phyloP scores from a whole-genome alignment of 2,329 filamentous ascomycete genomes.

The Claviceps arundinis region DNA sequence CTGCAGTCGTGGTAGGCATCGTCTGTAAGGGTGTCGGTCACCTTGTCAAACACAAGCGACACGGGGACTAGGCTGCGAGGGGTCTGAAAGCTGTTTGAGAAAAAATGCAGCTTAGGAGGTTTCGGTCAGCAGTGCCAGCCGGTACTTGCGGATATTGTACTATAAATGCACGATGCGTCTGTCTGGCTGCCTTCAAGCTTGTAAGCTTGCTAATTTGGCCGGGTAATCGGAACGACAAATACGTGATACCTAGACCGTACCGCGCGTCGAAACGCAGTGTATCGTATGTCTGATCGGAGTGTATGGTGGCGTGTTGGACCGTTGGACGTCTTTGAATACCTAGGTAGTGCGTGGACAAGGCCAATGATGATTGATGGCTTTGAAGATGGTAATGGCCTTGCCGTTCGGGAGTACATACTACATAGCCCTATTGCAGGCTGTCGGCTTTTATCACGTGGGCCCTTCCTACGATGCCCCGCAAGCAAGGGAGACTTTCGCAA shows the following conservation, averaged over 20 bases:
- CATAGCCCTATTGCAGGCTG: background rate
- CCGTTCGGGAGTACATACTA: background rate
- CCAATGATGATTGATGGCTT: background rate
- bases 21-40: conserved; percentile 17
- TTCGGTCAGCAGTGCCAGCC: background rate
- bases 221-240: background rate
- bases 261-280: background rate
- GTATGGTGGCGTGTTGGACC: background rate
- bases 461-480: too few species aligned
- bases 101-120: background rate
- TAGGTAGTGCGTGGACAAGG: background rate
- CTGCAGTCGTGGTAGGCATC: conserved; percentile 95
- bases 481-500: too few species aligned
- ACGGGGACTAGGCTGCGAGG: background rate
- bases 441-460: background rate
- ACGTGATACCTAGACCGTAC: background rate
- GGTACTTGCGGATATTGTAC: background rate
- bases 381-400: background rate
- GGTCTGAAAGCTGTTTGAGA: background rate
- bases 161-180: background rate
- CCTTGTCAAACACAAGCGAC: background rate
- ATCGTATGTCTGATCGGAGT: too few species aligned
- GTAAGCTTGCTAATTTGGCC: background rate
- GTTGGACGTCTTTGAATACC: background rate
- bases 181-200: conserved; percentile 3